phyloP scores from a whole-genome alignment of 1,284 basidiomycete species.

The Microbotryum intermedium region DNA sequence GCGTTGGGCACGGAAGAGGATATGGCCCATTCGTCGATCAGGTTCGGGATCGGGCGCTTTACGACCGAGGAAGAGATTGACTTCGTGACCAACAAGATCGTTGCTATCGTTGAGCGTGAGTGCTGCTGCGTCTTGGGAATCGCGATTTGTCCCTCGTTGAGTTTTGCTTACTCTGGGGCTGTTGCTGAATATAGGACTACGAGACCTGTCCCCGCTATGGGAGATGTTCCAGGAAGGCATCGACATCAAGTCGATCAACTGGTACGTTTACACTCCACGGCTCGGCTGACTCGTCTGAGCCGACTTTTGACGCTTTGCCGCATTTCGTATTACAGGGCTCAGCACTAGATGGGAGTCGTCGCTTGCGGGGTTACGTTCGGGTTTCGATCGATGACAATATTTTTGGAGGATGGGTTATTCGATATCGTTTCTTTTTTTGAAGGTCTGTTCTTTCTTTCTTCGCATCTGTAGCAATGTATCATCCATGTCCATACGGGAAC shows the following conservation, averaged over 20 bases:
- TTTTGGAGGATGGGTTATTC: too few relatives aligned
- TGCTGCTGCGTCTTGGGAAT: background rate
- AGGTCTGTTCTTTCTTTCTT: too few relatives aligned
- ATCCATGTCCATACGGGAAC: too few relatives aligned
- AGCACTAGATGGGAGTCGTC: too few relatives aligned
- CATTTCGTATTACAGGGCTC: too few relatives aligned
- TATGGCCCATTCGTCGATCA: conserved; percentile 95
- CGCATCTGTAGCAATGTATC: too few relatives aligned
- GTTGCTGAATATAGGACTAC: conserved; percentile 15
- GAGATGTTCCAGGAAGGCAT: conserved; percentile 99
- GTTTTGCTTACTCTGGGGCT: background rate
- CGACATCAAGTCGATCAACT: conserved; percentile 84
- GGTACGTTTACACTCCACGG: conserved; percentile 41
- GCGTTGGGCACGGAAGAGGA: conserved; percentile 90
- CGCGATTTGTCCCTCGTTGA: background rate
- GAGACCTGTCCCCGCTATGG: conserved; percentile 60
- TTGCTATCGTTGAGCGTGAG: conserved; percentile 62
- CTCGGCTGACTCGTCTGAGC: too few relatives aligned
- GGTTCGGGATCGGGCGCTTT: conserved; percentile 97
- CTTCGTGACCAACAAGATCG: conserved; percentile 83
- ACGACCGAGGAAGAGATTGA: conserved; percentile 97
- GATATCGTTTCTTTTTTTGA: too few relatives aligned
- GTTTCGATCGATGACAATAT: too few relatives aligned
- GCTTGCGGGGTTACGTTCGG: too few relatives aligned
- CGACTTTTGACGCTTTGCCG: too few relatives aligned